Conservation (phyloP, 208 protist genomes). For the Trypanosomatidae sp. region DNA sequence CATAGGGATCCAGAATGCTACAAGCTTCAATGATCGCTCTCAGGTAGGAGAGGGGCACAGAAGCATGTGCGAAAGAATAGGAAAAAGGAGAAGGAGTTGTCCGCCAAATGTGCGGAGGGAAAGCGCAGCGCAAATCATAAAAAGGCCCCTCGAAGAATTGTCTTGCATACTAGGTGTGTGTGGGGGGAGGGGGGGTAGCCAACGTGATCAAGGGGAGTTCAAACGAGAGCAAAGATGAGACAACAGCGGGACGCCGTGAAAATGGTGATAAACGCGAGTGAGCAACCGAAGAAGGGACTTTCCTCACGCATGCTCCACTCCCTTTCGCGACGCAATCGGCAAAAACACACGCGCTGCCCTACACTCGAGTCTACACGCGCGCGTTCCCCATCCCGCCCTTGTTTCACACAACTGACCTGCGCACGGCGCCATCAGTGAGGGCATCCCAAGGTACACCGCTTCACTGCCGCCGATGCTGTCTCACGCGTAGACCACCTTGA, state of each 20-base stretch:
- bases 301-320: background rate
- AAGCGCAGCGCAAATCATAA: background rate
- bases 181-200: background rate
- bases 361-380: background rate
- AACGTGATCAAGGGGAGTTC: background rate
- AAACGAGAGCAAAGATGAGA: conserved; percentile 11
- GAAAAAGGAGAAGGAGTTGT: conserved; percentile 16
- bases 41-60: background rate
- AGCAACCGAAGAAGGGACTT: conserved; percentile 5
- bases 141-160: background rate
- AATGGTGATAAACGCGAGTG: background rate
- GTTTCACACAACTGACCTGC: background rate
- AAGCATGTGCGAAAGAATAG: conserved; percentile 8
- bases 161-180: background rate
- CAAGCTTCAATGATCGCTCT: background rate
- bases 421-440: background rate
- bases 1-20: background rate
- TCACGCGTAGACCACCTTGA: background rate
- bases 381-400: background rate
- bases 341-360: background rate
- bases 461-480: background rate
- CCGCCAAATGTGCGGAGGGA: background rate
- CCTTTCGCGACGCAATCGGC: background rate
- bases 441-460: background rate
- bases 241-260: background rate